Conservation (phyloP, 768 basidiomycete genomes). For the Clitopilus passeckerianus region DNA sequence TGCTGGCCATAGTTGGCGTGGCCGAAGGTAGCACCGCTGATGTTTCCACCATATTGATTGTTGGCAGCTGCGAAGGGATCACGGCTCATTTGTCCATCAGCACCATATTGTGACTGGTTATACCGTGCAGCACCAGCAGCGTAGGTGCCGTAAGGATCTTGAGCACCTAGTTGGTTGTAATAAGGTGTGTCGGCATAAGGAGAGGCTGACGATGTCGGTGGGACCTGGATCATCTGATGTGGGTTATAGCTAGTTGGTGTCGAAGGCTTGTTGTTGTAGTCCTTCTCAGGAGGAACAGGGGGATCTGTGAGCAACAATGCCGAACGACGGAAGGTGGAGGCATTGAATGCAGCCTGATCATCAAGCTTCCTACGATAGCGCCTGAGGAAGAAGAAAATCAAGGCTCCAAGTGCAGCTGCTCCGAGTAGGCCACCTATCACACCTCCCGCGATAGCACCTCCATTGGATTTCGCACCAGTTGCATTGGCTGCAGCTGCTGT, state of each 20-base stretch:
- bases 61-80: slow-evolving; percentile 8
- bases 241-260: neutral
- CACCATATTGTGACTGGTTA: slow-evolving; percentile 13
- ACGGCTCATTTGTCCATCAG: slow-evolving; percentile 11
- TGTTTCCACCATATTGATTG: slow-evolving; percentile 9
- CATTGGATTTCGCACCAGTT: neutral
- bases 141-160: slow-evolving; percentile 12
- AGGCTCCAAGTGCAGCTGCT: neutral
- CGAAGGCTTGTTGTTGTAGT: neutral
- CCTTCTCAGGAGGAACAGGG: slow-evolving; percentile 10
- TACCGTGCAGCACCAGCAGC: slow-evolving; percentile 10
- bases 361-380: slow-evolving; percentile 26
- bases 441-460: neutral
- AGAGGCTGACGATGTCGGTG: neutral
- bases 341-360: slow-evolving; percentile 38
- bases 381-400: neutral
- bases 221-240: neutral
- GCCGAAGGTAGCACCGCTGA: slow-evolving; percentile 3
- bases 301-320: slow-evolving; percentile 31
- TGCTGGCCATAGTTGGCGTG: slow-evolving; percentile 4
- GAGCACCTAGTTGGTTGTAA: slow-evolving; percentile 5
- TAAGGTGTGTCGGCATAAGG: slow-evolving; percentile 10
- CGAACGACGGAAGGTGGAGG: slow-evolving; percentile 49
- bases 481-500: neutral
- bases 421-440: neutral